Evolutionary conservation across 1,284 basidiomycete species (phyloP).

Genomic region (Rhizoctonia solani): DNA sequence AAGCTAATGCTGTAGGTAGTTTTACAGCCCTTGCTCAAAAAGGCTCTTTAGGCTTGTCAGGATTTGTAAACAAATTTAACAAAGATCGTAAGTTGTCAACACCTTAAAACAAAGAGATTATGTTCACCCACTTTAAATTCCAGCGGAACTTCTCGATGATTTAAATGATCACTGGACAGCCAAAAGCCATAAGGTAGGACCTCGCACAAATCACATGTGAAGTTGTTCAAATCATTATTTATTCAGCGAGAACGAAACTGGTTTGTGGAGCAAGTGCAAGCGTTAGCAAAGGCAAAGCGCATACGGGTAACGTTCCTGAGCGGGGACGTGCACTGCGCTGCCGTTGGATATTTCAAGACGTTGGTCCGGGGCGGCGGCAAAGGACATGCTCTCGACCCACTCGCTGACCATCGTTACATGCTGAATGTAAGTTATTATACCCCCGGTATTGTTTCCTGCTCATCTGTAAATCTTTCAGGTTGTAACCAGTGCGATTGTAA

Average conservation of each 20-base stretch:
- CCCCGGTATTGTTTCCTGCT: neutral
- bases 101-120: neutral
- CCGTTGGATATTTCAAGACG: slow-evolving; percentile 82
- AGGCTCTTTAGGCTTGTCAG: slow-evolving; percentile 62
- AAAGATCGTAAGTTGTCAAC: slow-evolving; percentile 54
- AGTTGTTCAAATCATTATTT: neutral
- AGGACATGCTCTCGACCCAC: slow-evolving; percentile 56
- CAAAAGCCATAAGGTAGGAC: slow-evolving; percentile 69
- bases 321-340: slow-evolving; percentile 90
- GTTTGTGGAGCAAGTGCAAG: slow-evolving; percentile 80
- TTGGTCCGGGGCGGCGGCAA: slow-evolving; percentile 55
- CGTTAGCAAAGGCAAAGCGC: slow-evolving; percentile 62
- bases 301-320: slow-evolving; percentile 82
- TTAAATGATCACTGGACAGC: slow-evolving; percentile 60
- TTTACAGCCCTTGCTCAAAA: slow-evolving; percentile 40
- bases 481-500: slow-evolving; percentile 78
- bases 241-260: slow-evolving; percentile 84
- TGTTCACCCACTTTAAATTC: neutral
- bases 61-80: slow-evolving; percentile 92
- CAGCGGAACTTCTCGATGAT: slow-evolving; percentile 87
- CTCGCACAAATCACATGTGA: neutral
- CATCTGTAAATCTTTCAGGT: slow-evolving; percentile 43
- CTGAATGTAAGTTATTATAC: slow-evolving; percentile 56
- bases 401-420: slow-evolving; percentile 82
- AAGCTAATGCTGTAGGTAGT: neutral